These are phyloP conservation scores for Aspergillus neoniger DNA, from an alignment of 2,329 filamentous ascomycete species.

Conservation along the genomic window DNA sequence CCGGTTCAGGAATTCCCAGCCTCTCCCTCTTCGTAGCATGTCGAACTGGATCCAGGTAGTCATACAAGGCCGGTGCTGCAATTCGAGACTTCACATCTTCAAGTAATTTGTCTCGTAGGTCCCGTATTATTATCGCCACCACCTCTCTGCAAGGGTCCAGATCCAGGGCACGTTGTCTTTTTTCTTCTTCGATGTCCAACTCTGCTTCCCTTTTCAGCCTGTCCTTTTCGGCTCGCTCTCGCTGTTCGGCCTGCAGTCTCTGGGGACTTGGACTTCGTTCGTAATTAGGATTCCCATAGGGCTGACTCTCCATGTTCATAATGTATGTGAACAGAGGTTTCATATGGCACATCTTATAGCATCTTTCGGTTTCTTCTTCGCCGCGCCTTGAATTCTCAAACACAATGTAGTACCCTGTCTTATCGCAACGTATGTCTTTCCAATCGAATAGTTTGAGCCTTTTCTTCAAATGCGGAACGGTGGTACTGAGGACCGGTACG, in stretches of 20 bases:
- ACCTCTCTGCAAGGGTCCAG: slow-evolving; percentile 90
- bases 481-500: slow-evolving; percentile 83
- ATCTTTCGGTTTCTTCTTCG: slow-evolving; percentile 77
- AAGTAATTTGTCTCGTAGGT: slow-evolving; percentile 83
- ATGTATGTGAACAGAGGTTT: slow-evolving; percentile 86
- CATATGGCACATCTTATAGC: slow-evolving; percentile 75
- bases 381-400: slow-evolving; percentile 79
- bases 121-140: slow-evolving; percentile 72
- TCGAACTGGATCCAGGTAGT: slow-evolving; percentile 78
- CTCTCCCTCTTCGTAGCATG: slow-evolving; percentile 78
- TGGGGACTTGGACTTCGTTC: slow-evolving; percentile 52
- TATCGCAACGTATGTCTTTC: slow-evolving; percentile 79
- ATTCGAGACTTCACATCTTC: slow-evolving; percentile 86
- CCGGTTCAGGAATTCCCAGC: slow-evolving; percentile 72
- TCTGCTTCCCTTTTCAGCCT: slow-evolving; percentile 72
- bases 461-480: slow-evolving; percentile 86
- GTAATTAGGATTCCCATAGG: slow-evolving; percentile 66
- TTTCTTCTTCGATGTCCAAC: slow-evolving; percentile 84
- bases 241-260: slow-evolving; percentile 48
- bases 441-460: slow-evolving; percentile 80
- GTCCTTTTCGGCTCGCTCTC: slow-evolving; percentile 66
- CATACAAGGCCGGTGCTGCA: slow-evolving; percentile 75
- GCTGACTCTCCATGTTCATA: slow-evolving; percentile 86
- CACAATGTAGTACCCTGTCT: slow-evolving; percentile 85
- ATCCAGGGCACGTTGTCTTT: slow-evolving; percentile 79